These are phyloP conservation scores for Aspergillus diversus DNA, from an alignment of 495 filamentous ascomycete genomes.

Conservation along the genomic window DNA sequence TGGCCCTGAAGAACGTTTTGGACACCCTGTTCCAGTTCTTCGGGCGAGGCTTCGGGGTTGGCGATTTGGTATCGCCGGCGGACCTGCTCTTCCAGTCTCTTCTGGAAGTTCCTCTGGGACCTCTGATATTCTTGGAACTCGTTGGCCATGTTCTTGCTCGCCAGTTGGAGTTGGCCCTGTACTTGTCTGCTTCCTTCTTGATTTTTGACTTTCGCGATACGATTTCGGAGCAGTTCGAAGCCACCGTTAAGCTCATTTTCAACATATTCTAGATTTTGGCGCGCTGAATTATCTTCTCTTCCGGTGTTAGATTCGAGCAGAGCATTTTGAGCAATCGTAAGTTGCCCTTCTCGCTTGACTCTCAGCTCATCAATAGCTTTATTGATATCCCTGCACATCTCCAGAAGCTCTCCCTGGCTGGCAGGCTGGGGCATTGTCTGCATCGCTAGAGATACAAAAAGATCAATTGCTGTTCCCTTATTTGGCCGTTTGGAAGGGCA, in stretches of 20 bases:
- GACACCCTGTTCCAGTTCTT: conserved; percentile 76
- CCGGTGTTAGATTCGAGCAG: conserved; percentile 48
- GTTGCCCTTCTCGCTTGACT: conserved; percentile 43
- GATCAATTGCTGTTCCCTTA: not conserved
- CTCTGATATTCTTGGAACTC: conserved; percentile 80
- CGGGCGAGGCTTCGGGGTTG: conserved; percentile 78
- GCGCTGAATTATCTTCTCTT: conserved; percentile 48
- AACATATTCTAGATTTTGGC: conserved; percentile 61
- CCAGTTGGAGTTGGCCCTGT: too few species aligned
- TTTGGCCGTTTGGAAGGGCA: not conserved
- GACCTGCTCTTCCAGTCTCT: conserved; percentile 78
- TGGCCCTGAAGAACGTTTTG: conserved; percentile 67
- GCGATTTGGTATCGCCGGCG: conserved; percentile 90
- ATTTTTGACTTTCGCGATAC: conserved; percentile 80
- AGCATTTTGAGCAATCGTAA: conserved; percentile 44
- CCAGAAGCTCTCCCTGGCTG: conserved; percentile 75
- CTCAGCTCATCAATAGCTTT: conserved; percentile 60
- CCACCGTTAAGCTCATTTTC: conserved; percentile 79
- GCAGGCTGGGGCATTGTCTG: conserved; percentile 35
- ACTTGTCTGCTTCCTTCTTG: too few species aligned
- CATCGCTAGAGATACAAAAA: conserved; percentile 10
- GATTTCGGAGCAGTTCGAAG: conserved; percentile 73
- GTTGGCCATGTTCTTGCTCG: too few species aligned
- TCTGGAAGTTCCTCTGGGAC: conserved; percentile 74
- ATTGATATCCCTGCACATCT: conserved; percentile 80